Conservation (phyloP, 208 protist species). For the Leishmania gerbilli region DNA sequence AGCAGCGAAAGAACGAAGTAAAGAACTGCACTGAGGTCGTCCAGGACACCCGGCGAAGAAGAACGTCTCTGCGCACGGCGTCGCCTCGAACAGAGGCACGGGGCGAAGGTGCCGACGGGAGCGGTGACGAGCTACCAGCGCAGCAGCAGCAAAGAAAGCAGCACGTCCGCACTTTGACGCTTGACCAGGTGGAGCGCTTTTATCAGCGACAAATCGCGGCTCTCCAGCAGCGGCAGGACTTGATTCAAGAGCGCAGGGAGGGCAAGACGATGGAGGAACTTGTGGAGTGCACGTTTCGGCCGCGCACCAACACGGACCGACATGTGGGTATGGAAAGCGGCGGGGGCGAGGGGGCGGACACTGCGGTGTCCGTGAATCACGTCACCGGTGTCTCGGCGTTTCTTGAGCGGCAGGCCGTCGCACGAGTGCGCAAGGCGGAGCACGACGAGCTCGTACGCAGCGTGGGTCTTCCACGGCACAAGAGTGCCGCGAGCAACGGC, state of each 20-base stretch:
- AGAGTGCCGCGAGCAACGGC: background rate
- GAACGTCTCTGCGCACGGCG: background rate
- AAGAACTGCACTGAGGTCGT: background rate
- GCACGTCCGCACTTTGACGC: background rate
- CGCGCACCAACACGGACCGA: constrained; percentile 49
- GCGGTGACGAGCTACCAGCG: background rate
- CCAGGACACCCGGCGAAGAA: background rate
- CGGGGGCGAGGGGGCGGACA: background rate
- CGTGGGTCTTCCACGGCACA: constrained; percentile 32
- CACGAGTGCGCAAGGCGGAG: constrained; percentile 50
- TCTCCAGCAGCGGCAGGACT: constrained; percentile 27
- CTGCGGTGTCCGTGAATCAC: constrained; percentile 29
- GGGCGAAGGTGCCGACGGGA: background rate
- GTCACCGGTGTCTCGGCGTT: constrained; percentile 57
- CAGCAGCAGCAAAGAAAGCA: background rate
- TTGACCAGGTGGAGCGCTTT: constrained; percentile 49
- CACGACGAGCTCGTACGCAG: constrained; percentile 44
- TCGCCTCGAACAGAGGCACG: background rate
- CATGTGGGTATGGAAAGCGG: background rate
- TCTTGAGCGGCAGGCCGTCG: constrained; percentile 59
- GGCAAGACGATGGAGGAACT: constrained; percentile 50
- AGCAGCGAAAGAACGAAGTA: background rate
- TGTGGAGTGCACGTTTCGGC: constrained; percentile 83
- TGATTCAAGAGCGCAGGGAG: constrained; percentile 29
- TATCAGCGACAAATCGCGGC: constrained; percentile 56